A percentile compares a stretch with the other conserved stretches of the same genome.
phyloP scores from a whole-genome alignment of 805 yeast genomes.

The Candida palmyrensis region DNA sequence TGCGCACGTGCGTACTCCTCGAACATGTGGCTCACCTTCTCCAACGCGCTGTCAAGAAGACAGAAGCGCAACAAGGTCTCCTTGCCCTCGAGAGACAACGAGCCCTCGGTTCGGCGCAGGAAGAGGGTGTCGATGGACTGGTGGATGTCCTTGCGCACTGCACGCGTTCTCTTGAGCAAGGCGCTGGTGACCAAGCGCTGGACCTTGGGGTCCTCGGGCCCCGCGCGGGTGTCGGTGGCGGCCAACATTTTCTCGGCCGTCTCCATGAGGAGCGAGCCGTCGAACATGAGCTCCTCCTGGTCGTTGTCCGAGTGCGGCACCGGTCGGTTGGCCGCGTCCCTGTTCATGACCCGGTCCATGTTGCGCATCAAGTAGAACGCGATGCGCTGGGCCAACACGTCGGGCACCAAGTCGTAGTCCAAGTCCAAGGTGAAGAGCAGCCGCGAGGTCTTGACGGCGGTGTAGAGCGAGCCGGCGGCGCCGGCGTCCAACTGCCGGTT shows the following conservation, averaged over 20 bases:
- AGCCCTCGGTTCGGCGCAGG: slow-evolving; percentile 39
- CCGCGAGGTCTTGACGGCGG: slow-evolving; percentile 41
- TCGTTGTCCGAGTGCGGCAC: slow-evolving; percentile 11
- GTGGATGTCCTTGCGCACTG: slow-evolving; percentile 48
- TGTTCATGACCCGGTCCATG: slow-evolving; percentile 43
- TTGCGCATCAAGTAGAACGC: slow-evolving; percentile 55
- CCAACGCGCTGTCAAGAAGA: slow-evolving; percentile 49
- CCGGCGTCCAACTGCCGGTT: slow-evolving; percentile 40
- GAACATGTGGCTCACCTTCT: slow-evolving; percentile 47
- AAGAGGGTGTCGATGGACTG: slow-evolving; percentile 47
- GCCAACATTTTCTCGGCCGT: slow-evolving; percentile 63
- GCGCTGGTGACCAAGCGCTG: slow-evolving; percentile 46
- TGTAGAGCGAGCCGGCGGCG: slow-evolving; percentile 45
- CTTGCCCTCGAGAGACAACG: slow-evolving; percentile 49
- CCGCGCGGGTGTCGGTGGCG: slow-evolving; percentile 31
- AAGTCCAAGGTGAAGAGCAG: slow-evolving; percentile 48
- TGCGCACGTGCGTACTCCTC: slow-evolving; percentile 31
- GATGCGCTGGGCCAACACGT: slow-evolving; percentile 47
- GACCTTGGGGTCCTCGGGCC: slow-evolving; percentile 30
- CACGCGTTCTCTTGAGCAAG: slow-evolving; percentile 45
- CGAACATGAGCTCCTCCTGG: slow-evolving; percentile 60
- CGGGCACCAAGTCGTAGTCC: slow-evolving; percentile 49
- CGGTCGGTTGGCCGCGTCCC: slow-evolving; percentile 7
- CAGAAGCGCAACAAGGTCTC: slow-evolving; percentile 51
- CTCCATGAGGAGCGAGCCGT: slow-evolving; percentile 69